phyloP scores from a whole-genome alignment of 768 basidiomycete species.

The Vararia minispora region DNA sequence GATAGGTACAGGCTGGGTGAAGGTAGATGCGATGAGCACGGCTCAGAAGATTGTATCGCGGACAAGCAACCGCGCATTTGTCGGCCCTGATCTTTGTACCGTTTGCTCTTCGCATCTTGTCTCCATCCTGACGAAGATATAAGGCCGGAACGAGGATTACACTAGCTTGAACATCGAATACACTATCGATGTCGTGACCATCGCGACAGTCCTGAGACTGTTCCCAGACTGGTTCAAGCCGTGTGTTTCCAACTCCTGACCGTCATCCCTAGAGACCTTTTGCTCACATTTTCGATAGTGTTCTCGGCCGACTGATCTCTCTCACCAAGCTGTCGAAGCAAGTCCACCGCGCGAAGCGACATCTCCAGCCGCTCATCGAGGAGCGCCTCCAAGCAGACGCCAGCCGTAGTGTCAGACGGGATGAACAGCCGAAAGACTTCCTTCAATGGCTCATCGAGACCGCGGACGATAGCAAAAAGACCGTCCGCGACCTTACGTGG shows the following conservation, averaged over 20 bases:
- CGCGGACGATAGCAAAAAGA: slow-evolving; percentile 22
- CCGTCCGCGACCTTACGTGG: slow-evolving; percentile 21
- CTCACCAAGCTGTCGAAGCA: slow-evolving; percentile 8
- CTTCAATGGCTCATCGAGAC: slow-evolving; percentile 35
- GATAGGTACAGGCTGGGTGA: slow-evolving; percentile 20
- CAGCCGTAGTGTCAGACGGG: neutral
- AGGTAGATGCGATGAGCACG: slow-evolving; percentile 12
- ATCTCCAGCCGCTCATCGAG: slow-evolving; percentile 14
- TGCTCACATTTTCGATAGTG: slow-evolving; percentile 5
- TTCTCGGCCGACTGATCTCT: slow-evolving; percentile 10
- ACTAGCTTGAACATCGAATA: slow-evolving; percentile 22
- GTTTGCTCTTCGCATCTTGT: neutral
- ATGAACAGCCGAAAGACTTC: slow-evolving; percentile 27
- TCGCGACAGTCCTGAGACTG: slow-evolving; percentile 19
- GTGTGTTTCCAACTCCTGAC: slow-evolving; percentile 17
- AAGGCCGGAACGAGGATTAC: slow-evolving; percentile 23
- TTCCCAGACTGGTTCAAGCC: slow-evolving; percentile 24
- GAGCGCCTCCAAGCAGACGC: slow-evolving; percentile 8
- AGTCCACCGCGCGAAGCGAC: slow-evolving; percentile 5
- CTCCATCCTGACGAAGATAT: no score
- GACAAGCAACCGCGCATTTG: slow-evolving; percentile 23
- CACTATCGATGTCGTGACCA: slow-evolving; percentile 21
- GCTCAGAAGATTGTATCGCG: slow-evolving; percentile 19
- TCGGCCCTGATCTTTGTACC: slow-evolving; percentile 24
- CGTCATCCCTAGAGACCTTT: neutral